Conservation (phyloP, 495 filamentous ascomycete genomes). For the Beverwykella pulmonaria region DNA sequence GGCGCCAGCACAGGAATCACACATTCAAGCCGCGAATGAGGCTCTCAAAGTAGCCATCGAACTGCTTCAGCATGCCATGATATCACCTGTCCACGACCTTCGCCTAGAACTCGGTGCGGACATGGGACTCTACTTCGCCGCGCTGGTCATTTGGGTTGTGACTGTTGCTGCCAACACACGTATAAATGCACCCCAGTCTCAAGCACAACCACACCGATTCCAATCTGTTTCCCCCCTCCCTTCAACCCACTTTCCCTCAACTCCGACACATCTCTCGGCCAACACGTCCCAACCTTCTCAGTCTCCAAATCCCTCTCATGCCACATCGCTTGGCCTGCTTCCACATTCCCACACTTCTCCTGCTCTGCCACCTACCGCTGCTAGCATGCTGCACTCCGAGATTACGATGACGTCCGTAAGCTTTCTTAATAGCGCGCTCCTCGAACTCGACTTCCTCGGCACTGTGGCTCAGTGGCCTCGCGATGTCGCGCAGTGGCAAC, state of each 20-base stretch:
- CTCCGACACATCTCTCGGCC: constrained; percentile 7
- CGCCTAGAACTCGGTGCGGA: constrained; percentile 41
- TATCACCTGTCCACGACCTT: constrained; percentile 33
- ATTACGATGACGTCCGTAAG: constrained; percentile 21
- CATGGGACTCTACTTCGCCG: constrained; percentile 43
- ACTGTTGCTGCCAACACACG: constrained; percentile 34
- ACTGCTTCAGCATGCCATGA: constrained; percentile 36
- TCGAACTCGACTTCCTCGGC: constrained; percentile 28
- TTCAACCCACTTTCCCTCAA: constrained; percentile 11
- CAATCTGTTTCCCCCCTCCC: constrained; percentile 25
- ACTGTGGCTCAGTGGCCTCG: constrained; percentile 27
- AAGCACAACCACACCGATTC: constrained; percentile 12
- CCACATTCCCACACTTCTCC: constrained; percentile 14
- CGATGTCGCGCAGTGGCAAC: constrained; percentile 36
- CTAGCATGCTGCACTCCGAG: constrained; percentile 34
- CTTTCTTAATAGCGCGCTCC: constrained; percentile 26
- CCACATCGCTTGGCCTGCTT: constrained; percentile 15
- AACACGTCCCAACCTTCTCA: constrained; percentile 9
- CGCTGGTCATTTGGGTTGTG: constrained; percentile 43
- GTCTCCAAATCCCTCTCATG: constrained; percentile 22
- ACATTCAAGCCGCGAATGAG: constrained; percentile 25
- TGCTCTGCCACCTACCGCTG: constrained; percentile 1
- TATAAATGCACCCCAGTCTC: constrained; percentile 16
- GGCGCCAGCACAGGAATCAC: constrained; percentile 14
- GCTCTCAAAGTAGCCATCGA: constrained; percentile 34